A percentile compares a stretch with the other conserved stretches of the same genome.
Evolutionary conservation across 2,329 filamentous ascomycete genomes (phyloP).

Genomic region (Fusarium mundagurra): DNA sequence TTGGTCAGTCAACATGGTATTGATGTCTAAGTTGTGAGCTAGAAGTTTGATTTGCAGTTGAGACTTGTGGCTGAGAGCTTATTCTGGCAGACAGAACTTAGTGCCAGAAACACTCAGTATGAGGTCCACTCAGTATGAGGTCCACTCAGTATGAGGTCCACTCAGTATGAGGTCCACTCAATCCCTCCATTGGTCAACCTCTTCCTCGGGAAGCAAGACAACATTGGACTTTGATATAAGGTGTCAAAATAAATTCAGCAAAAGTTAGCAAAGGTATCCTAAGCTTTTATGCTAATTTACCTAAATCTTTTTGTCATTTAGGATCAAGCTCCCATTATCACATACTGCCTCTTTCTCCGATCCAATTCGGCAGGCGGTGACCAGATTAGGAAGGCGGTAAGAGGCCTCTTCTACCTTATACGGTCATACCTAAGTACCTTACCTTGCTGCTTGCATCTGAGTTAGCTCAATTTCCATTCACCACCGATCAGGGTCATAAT

Average conservation of each 20-base stretch:
- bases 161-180: neutral
- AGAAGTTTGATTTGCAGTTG: too few species aligned
- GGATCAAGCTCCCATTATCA: neutral
- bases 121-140: too few species aligned
- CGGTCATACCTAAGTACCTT: neutral
- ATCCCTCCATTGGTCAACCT: neutral
- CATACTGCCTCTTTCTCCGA: neutral
- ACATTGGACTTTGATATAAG: neutral
- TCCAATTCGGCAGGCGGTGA: neutral
- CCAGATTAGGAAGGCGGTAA: neutral
- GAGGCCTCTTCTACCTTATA: neutral
- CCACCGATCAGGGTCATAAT: slow-evolving; percentile 29
- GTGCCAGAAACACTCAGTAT: too few species aligned
- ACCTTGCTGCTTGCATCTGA: neutral
- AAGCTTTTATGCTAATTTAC: neutral
- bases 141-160: too few species aligned
- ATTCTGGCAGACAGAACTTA: too few species aligned
- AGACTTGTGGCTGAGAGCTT: too few species aligned
- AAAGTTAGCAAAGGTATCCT: neutral
- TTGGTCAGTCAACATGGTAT: too few species aligned
- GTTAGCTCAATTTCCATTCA: neutral
- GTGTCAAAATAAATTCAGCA: neutral
- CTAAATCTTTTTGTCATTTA: neutral
- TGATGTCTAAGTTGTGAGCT: too few species aligned
- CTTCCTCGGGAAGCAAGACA: neutral